These are phyloP conservation scores for Wickerhamomyces xylosicus DNA, from an alignment of 805 yeast species.

Conservation along the genomic window DNA sequence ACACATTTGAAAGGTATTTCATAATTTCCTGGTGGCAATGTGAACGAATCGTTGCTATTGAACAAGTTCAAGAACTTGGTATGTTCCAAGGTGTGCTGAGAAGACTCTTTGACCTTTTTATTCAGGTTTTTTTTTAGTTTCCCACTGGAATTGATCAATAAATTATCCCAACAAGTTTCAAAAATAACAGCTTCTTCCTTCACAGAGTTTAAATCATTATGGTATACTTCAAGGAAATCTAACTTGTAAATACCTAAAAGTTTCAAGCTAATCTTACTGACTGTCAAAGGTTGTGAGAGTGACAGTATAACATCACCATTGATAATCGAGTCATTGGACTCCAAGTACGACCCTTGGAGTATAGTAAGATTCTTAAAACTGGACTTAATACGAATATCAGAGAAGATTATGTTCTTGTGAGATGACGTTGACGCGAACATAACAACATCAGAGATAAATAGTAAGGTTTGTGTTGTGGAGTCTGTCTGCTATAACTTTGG, in stretches of 20 bases:
- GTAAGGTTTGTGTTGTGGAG: too few relatives aligned
- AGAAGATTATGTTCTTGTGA: conserved; percentile 1
- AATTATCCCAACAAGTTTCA: conserved; percentile 67
- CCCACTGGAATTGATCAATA: conserved; percentile 25
- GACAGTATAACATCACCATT: conserved; percentile 68
- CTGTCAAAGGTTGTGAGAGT: conserved; percentile 53
- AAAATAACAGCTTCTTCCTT: conserved; percentile 49
- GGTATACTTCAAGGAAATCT: conserved; percentile 42
- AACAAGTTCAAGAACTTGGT: background rate
- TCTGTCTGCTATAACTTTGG: too few relatives aligned
- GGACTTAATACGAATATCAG: conserved; percentile 20
- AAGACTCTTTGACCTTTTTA: background rate
- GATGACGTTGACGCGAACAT: background rate
- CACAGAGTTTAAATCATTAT: conserved; percentile 28
- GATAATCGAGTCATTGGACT: conserved; percentile 66
- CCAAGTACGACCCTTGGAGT: conserved; percentile 64
- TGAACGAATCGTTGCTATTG: conserved; percentile 17
- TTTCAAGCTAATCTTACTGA: conserved; percentile 50
- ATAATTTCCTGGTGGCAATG: conserved; percentile 62
- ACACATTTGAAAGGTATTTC: conserved; percentile 77
- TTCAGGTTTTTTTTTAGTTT: conserved; percentile 8
- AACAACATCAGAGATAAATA: background rate
- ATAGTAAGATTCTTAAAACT: conserved; percentile 53
- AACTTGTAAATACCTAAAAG: conserved; percentile 53
- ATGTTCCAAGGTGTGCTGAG: background rate